Evolutionary conservation across 345 rosid species (phyloP).

Genomic region (Rhodamnia rubescens): DNA sequence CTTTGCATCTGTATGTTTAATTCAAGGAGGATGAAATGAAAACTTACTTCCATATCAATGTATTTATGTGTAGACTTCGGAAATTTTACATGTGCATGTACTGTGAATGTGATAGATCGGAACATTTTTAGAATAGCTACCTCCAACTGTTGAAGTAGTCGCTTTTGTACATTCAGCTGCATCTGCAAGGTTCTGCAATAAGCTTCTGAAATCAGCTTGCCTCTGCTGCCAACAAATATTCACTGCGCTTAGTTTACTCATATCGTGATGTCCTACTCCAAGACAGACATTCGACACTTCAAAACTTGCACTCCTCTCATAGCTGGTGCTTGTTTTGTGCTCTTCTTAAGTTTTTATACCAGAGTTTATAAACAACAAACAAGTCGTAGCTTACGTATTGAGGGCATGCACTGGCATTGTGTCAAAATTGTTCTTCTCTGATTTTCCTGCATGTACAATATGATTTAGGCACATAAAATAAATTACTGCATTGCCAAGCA

Average conservation of each 20-base stretch:
- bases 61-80: not conserved
- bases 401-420: not conserved
- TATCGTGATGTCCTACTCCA: not conserved
- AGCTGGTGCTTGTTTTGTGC: not conserved
- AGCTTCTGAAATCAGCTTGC: constrained; percentile 9
- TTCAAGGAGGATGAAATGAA: not conserved
- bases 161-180: constrained; percentile 21
- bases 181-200: not conserved
- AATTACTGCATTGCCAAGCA: not conserved
- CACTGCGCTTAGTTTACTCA: not conserved
- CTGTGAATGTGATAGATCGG: not conserved
- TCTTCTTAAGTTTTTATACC: not conserved
- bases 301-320: not conserved
- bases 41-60: not conserved
- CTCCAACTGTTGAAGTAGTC: constrained; percentile 23
- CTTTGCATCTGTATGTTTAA: constrained; percentile 10
- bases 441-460: not conserved
- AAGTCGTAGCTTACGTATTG: not conserved
- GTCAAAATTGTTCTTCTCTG: not conserved
- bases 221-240: not conserved
- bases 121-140: not conserved
- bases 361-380: not conserved
- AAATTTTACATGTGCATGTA: not conserved
- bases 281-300: not conserved
- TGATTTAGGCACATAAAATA: not conserved